Evolutionary conservation across 768 basidiomycete genomes (phyloP), one percentile per base, ranked within the genome.

Genomic region (Rhizopogon vulgaris): DNA sequence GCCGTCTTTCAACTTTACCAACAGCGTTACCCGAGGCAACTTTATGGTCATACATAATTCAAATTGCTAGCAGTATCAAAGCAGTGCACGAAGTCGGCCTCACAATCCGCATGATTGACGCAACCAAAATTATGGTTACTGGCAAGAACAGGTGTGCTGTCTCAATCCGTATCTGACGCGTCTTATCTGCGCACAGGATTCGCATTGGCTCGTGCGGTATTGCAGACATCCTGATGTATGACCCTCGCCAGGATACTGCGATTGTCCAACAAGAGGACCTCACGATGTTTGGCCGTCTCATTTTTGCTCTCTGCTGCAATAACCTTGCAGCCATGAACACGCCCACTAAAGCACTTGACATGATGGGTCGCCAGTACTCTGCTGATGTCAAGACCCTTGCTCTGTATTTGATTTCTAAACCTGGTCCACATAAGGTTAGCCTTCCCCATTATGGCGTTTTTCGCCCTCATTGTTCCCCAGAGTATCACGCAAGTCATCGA

Each of bases 21-120:
- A 38, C 50, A 3, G 55, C 50, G 32, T 71, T 98, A 18, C 77
- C 87, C 0, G 96, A 99, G 66, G 76, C 85, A 15, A 83, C 85
- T 0, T 64, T 99, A 3, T 99, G 96, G 96, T 86, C 87, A 3
- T 97, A 94, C 62, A 82, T 96, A 43, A 78, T 92, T 18, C 96
- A 99, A 66, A 82, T 97, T 51, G 84, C 87, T 4, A 85, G 79
- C 55, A 94, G 90, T 1, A 82, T 98, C 67, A 92, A 87, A 68
- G 81, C 79, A 41, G 84, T 89, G 0, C 96, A 99, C 63, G 85
- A 86, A 46, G 78, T 78, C 3, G 89, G 90, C 0, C 71, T 90
- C 47, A 89, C 94, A 0, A 78, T 92, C 38, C 77, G 93, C 38
- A 83, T 84, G 69, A 69, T 98, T 18, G 96, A 98, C 55, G 78